phyloP scores from a whole-genome alignment of 2,329 filamentous ascomycete genomes.

The Pseudonectria buxi region DNA sequence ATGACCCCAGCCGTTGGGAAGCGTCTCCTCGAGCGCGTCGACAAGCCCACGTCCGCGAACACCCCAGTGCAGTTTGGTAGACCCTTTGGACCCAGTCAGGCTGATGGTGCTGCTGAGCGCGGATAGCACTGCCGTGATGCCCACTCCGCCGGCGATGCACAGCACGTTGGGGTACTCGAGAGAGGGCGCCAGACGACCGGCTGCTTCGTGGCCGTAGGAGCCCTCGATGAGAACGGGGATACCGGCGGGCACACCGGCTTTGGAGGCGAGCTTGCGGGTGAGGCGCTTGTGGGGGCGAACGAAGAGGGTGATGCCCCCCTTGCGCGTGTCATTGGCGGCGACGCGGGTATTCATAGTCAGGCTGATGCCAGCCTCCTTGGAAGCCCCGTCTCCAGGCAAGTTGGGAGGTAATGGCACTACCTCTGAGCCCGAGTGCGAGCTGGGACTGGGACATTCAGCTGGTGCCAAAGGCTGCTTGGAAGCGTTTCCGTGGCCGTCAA shows the following conservation, averaged over 20 bases:
- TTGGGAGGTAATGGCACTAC: background rate
- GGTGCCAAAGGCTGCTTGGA: background rate
- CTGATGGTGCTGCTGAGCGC: slow-evolving; percentile 16
- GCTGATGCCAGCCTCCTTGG: slow-evolving; percentile 11
- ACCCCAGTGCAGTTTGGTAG: slow-evolving; percentile 25
- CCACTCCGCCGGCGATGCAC: slow-evolving; percentile 26
- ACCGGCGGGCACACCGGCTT: slow-evolving; percentile 7
- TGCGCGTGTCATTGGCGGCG: background rate
- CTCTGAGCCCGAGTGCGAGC: slow-evolving; percentile 10
- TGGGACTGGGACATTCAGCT: background rate
- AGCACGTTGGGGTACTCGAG: slow-evolving; percentile 20
- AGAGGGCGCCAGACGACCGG: slow-evolving; percentile 12
- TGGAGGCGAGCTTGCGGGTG: slow-evolving; percentile 15
- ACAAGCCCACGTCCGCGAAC: slow-evolving; percentile 19
- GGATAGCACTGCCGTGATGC: slow-evolving; percentile 24
- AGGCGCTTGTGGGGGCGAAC: slow-evolving; percentile 18
- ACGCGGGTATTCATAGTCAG: slow-evolving; percentile 1
- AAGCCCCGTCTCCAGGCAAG: background rate
- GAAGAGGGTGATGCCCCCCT: slow-evolving; percentile 22
- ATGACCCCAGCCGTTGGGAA: slow-evolving; percentile 18
- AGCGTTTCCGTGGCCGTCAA: slow-evolving; percentile 9
- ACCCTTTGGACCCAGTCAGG: slow-evolving; percentile 14
- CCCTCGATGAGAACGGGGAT: slow-evolving; percentile 24
- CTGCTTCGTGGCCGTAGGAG: slow-evolving; percentile 22
- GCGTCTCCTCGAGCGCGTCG: slow-evolving; percentile 18